Percentiles rank a stretch among this genome's conserved stretches.
These are phyloP conservation scores for Coriolopsis trogii DNA, from an alignment of 1,284 basidiomycete genomes.

Conservation along the genomic window DNA sequence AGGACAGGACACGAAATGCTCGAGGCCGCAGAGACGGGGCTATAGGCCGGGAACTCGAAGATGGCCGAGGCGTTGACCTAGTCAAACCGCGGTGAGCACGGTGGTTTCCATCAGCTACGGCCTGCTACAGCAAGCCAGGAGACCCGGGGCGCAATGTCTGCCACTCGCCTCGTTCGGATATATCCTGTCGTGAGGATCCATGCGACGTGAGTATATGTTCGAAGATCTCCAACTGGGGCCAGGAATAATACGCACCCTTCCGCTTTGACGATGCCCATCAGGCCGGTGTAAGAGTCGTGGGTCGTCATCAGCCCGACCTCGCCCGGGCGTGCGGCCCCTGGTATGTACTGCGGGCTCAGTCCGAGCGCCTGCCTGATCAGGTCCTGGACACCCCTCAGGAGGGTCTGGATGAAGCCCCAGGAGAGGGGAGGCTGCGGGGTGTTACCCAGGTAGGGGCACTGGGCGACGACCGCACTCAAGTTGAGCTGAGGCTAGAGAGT, in stretches of 20 bases:
- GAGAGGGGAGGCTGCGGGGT: conserved; percentile 8
- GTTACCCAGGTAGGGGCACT: conserved; percentile 39
- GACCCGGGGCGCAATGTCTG: neutral
- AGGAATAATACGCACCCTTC: neutral
- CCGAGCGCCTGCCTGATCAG: conserved; percentile 36
- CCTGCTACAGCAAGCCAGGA: no score
- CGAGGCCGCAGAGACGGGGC: conserved; percentile 8
- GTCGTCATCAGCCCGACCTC: conserved; percentile 14
- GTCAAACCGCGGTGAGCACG: no score
- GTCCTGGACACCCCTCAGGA: conserved; percentile 32
- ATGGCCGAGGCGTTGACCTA: conserved; percentile 21
- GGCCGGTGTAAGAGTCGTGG: conserved; percentile 7
- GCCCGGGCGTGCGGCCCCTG: conserved; percentile 18
- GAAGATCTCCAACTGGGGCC: neutral
- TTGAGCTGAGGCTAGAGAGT: conserved; percentile 31
- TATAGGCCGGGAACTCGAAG: conserved; percentile 19
- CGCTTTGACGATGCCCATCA: conserved; percentile 3
- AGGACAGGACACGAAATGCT: conserved; percentile 15
- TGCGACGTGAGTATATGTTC: neutral
- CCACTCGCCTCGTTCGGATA: conserved; percentile 16
- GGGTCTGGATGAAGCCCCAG: conserved; percentile 27
- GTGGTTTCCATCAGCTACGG: no score
- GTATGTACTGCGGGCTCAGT: conserved; percentile 39
- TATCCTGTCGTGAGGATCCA: no score
- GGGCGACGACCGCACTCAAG: conserved; percentile 35